Percentiles rank a stretch among this genome's conserved stretches.
These are phyloP conservation scores for Colletotrichum musae DNA, from an alignment of 2,329 filamentous ascomycete species.

Conservation along the genomic window DNA sequence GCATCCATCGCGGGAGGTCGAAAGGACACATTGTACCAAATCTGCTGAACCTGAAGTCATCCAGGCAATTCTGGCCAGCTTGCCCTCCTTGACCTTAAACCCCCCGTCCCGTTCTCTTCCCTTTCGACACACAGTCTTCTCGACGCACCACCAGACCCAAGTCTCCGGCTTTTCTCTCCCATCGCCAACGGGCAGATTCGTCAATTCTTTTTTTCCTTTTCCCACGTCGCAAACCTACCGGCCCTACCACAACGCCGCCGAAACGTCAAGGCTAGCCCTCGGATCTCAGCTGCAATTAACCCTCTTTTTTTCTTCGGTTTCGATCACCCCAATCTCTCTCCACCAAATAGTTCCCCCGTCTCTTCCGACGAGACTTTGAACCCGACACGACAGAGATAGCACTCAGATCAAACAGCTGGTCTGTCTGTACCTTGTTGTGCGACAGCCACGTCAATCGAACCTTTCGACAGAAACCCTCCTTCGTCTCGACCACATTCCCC, in stretches of 20 bases:
- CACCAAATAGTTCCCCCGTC: constrained; percentile 25
- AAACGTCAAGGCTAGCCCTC: constrained; percentile 39
- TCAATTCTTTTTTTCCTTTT: constrained; percentile 13
- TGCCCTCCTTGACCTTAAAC: constrained; percentile 29
- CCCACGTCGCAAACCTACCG: constrained; percentile 26
- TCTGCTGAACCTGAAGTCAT: constrained; percentile 31
- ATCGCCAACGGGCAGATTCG: constrained; percentile 32
- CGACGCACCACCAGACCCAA: constrained; percentile 12
- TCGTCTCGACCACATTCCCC: constrained; percentile 9
- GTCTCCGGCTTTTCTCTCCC: constrained; percentile 23
- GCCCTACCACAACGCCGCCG: constrained; percentile 19
- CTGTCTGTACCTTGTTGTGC: constrained; percentile 39
- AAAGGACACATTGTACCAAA: constrained; percentile 42
- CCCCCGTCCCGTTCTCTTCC: constrained; percentile 13
- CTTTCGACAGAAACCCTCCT: neutral
- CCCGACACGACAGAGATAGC: neutral
- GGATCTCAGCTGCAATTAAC: constrained; percentile 35
- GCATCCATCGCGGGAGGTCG: constrained; percentile 40
- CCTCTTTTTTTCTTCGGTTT: constrained; percentile 30
- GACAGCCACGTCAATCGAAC: constrained; percentile 33
- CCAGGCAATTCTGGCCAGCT: constrained; percentile 38
- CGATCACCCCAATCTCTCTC: constrained; percentile 27
- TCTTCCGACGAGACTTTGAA: constrained; percentile 11
- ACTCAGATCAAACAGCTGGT: constrained; percentile 37
- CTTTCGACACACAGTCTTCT: constrained; percentile 8